Conservation (phyloP, 192 early-diverging fungal genomes). For the Paraglomus brasilianum region DNA sequence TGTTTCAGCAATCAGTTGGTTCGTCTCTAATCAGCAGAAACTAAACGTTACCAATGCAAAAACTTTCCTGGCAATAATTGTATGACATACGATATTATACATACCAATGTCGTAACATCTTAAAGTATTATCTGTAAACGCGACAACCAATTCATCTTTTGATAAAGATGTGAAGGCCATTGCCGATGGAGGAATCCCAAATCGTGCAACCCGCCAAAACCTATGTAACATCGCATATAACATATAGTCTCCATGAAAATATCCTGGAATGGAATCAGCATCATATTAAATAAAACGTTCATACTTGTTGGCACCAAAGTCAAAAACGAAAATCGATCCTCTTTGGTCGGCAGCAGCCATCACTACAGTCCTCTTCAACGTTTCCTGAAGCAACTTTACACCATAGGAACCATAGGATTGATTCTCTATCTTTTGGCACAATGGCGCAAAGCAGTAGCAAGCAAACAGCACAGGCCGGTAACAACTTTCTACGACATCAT, state of each 20-base stretch:
- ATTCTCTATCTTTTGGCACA: not conserved
- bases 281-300: constrained; percentile 2
- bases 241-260: not conserved
- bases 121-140: constrained; percentile 28
- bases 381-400: constrained; percentile 6
- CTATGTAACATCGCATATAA: not conserved
- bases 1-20: constrained; percentile 23
- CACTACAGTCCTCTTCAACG: constrained; percentile 9
- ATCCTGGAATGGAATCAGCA: not conserved
- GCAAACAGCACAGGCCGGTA: constrained; percentile 12
- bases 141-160: constrained; percentile 21
- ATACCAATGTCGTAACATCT: constrained; percentile 30
- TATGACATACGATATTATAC: not conserved
- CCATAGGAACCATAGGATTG: constrained; percentile 15
- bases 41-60: not conserved
- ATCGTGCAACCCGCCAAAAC: constrained; percentile 23
- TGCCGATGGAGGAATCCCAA: constrained; percentile 4
- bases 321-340: constrained; percentile 9
- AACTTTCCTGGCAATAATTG: not conserved
- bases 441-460: constrained; percentile 22
- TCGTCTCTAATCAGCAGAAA: constrained; percentile 23
- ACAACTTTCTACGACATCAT: not conserved
- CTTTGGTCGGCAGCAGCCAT: constrained; percentile 31
- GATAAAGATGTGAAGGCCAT: constrained; percentile 19
- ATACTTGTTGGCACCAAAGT: constrained; percentile 30